phyloP scores from a whole-genome alignment of 2,329 filamentous ascomycete species.

The Fusarium sp. region DNA sequence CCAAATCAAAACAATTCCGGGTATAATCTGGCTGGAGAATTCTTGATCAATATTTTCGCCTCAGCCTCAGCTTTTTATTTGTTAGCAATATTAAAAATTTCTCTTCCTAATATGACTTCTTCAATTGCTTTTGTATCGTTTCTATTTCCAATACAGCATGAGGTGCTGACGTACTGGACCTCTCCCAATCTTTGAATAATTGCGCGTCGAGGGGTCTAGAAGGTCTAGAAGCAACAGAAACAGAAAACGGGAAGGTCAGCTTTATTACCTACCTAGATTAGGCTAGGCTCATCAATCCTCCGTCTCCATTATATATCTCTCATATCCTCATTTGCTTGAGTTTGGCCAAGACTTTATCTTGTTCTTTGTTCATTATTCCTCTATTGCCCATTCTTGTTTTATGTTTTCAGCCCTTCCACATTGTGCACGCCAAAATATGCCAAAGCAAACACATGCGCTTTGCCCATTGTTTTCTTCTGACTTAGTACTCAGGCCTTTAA shows the following conservation, averaged over 20 bases:
- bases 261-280: constrained; percentile 11
- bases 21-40: not conserved
- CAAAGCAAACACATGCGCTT: not conserved
- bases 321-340: not conserved
- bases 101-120: not conserved
- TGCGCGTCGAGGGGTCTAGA: not conserved
- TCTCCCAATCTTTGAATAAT: no score
- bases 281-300: not conserved
- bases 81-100: not conserved
- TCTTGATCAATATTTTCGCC: not conserved
- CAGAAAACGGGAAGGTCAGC: not conserved
- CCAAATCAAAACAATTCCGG: not conserved
- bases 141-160: not conserved
- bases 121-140: not conserved
- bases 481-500: not conserved
- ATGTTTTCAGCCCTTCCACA: not conserved
- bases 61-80: not conserved
- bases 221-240: constrained; percentile 2
- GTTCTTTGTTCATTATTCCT: not conserved
- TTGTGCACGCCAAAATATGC: not conserved
- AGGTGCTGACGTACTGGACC: not conserved
- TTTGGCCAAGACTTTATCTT: not conserved
- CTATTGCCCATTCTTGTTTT: not conserved
- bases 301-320: not conserved
- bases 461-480: not conserved